A percentile compares a stretch with the other conserved stretches of the same genome.
Conservation (phyloP, 2,329 filamentous ascomycete species). For the Pseudocercospora vitis region DNA sequence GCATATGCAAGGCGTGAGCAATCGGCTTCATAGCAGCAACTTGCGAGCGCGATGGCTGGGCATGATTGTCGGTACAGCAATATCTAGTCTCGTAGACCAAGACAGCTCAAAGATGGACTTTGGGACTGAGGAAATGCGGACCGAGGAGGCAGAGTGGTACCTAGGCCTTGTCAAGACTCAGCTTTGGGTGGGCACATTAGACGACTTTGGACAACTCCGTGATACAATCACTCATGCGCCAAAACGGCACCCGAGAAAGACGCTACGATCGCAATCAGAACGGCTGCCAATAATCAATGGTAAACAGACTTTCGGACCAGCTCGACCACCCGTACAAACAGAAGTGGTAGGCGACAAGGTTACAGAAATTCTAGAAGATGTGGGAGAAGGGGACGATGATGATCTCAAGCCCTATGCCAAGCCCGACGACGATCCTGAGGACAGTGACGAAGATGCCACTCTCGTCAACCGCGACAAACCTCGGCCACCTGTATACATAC, state of each 20-base stretch:
- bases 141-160: conserved; percentile 73
- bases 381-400: conserved; percentile 54
- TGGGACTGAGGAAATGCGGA: conserved; percentile 74
- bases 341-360: conserved; percentile 38
- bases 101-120: conserved; percentile 76
- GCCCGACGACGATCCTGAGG: conserved; percentile 82
- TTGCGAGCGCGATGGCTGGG: conserved; percentile 76
- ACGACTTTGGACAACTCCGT: conserved; percentile 51
- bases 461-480: conserved; percentile 80
- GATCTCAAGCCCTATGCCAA: conserved; percentile 78
- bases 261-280: conserved; percentile 6
- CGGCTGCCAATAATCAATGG: conserved; percentile 30
- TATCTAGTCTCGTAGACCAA: conserved; percentile 64
- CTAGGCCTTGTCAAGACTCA: conserved; percentile 62
- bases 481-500: conserved; percentile 83
- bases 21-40: conserved; percentile 76
- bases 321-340: conserved; percentile 31
- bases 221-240: conserved; percentile 15
- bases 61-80: conserved; percentile 78
- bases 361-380: conserved; percentile 32
- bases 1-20: conserved; percentile 80
- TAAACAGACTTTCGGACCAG: conserved; percentile 36
- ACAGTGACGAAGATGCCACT: conserved; percentile 91
- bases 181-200: conserved; percentile 59
- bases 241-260: too few relatives aligned